Percentiles rank a stretch among this genome's conserved stretches.
Conservation (phyloP, 495 filamentous ascomycete species). For the Penicillium dipodomyicola region DNA sequence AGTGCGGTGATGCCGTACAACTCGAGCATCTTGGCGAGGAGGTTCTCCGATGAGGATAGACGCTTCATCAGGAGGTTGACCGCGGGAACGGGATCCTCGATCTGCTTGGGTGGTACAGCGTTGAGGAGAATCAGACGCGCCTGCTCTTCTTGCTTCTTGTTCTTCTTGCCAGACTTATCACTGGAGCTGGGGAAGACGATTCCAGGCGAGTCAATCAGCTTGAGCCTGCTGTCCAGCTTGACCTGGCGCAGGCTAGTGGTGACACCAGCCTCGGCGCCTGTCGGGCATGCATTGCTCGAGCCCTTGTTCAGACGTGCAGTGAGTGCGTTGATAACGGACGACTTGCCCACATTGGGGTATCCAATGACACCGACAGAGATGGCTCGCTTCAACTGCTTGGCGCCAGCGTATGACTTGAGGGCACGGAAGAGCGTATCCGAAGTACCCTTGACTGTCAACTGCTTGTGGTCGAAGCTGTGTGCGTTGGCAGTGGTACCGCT, state of each 20-base stretch:
- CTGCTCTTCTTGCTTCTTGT: conserved; percentile 60
- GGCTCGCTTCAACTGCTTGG: conserved; percentile 80
- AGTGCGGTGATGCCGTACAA: conserved; percentile 80
- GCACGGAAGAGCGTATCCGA: conserved; percentile 84
- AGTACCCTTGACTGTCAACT: conserved; percentile 82
- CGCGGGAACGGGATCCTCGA: conserved; percentile 84
- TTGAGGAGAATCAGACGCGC: conserved; percentile 85
- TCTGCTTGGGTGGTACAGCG: conserved; percentile 88
- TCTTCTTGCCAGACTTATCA: conserved; percentile 53
- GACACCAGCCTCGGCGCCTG: conserved; percentile 89
- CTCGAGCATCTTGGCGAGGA: conserved; percentile 71
- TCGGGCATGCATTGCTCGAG: conserved; percentile 70
- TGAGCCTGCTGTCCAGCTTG: conserved; percentile 93
- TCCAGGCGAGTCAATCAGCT: conserved; percentile 90
- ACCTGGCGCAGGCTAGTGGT: conserved; percentile 85
- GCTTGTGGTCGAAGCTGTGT: conserved; percentile 87
- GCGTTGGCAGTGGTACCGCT: conserved; percentile 80
- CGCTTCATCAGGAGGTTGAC: conserved; percentile 77
- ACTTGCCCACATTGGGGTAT: conserved; percentile 97
- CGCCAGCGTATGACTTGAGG: conserved; percentile 84
- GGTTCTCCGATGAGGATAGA: conserved; percentile 65
- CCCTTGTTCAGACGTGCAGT: conserved; percentile 73
- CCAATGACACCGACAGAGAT: conserved; percentile 92
- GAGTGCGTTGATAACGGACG: conserved; percentile 93
- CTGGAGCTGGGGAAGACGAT: conserved; percentile 79